Base-by-base conservation (phyloP, 192 early-diverging fungal species). In the Polychytrium aggregatum region DNA sequence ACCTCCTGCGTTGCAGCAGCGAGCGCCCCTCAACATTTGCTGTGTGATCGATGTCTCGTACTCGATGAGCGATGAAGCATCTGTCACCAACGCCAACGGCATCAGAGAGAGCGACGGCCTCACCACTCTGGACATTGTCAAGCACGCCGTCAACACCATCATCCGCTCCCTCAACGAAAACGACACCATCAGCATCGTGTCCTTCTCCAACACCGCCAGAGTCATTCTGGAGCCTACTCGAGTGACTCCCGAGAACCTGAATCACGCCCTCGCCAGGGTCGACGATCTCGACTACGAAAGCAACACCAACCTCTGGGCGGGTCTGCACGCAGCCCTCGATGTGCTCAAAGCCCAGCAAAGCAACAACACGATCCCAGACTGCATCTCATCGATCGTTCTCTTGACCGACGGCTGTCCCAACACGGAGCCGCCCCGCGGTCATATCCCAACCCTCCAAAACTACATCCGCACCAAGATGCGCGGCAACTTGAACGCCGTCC, bases 121-220 rank as follows among this genome's bases (percentile, higher is more conserved):
- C n/a, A 35, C 57, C 1, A 21, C 52, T 9, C 53, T 65, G 9
- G 63, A 65, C 34, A 34, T 65, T 31, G 60, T 65, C 27, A 62
- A 62, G 35, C 63, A 65, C 46, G 50, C 63, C 28, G 48, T 65
- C 18, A 39, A 48, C 17, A 65, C 63, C 21, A 35, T 65, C 27
- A 55, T 56, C 37, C 5, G 44, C 38, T 20, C 52, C 14, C 47
- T 65, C 29, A 42, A 14, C 14, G 30, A 37, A 20, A 28, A 17
- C 8, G 63, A 65, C 55, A 11, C 16, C 1, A 46, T 66, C 22
- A 55, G 49, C 2, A 45, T 66, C 41, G 59, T 66, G 21, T 34
- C 59, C 18, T 66, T 66, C 44, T 44, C 54, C 18, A 41, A 57
- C 31, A 41, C 46, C 13, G 46, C 59, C 7, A 37, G 8, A 1